These are phyloP conservation scores for Melastoma malabathricum DNA, from an alignment of 345 rosid genomes.

Conservation along the genomic window DNA sequence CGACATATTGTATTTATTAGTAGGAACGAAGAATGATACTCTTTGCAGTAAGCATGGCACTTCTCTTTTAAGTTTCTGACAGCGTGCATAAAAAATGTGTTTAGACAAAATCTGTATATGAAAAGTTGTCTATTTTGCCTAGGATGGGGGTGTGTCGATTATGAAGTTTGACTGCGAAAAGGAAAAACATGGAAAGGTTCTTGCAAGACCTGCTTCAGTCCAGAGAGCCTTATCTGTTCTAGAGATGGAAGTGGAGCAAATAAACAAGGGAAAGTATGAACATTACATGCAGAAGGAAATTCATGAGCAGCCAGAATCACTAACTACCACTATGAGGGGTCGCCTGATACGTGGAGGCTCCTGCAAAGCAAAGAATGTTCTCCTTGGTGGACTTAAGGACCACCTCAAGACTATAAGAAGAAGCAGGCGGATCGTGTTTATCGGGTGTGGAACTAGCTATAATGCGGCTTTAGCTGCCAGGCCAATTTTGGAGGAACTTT, in stretches of 20 bases:
- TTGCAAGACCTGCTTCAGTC: constrained; percentile 67
- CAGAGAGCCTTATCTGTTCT: constrained; percentile 90
- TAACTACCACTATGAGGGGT: constrained; percentile 94
- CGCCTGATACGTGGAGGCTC: constrained; percentile 89
- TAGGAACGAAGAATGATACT: no score
- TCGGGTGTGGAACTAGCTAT: constrained; percentile 97
- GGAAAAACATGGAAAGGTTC: constrained; percentile 34
- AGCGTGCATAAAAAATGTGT: no score
- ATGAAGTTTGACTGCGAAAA: constrained; percentile 60
- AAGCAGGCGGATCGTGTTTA: constrained; percentile 79
- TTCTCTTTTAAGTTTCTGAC: no score
- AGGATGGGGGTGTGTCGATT: constrained; percentile 86
- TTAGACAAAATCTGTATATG: no score
- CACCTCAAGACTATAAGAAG: constrained; percentile 83
- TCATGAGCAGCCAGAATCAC: constrained; percentile 95
- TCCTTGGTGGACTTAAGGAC: constrained; percentile 92
- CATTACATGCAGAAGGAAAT: constrained; percentile 99
- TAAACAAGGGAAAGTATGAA: constrained; percentile 77
- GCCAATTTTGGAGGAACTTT: constrained; percentile 90
- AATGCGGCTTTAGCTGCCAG: constrained; percentile 94
- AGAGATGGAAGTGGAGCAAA: constrained; percentile 97
- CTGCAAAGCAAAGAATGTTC: constrained; percentile 67
- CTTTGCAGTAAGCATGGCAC: no score
- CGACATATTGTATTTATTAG: no score
- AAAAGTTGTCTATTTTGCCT: constrained; percentile 3